A percentile compares a stretch with the other conserved stretches of the same genome.
phyloP scores from a whole-genome alignment of 208 protist genomes.

The Trypanosomatidae sp. region DNA sequence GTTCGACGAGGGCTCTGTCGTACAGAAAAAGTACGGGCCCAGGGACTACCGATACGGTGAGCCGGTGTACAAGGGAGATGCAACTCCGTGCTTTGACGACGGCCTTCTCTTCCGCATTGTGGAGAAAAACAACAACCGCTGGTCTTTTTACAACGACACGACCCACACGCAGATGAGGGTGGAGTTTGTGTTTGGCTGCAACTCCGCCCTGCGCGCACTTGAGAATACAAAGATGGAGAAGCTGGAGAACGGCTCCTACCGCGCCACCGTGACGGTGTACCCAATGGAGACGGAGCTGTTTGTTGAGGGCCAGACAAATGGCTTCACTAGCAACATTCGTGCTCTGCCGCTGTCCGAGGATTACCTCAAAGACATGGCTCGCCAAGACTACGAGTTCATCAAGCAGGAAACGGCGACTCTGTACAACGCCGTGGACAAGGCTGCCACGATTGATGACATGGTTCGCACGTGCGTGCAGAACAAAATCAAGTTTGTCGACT shows the following conservation, averaged over 20 bases:
- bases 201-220: slow-evolving; percentile 58
- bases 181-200: slow-evolving; percentile 65
- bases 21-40: slow-evolving; percentile 33
- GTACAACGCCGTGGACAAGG: slow-evolving; percentile 43
- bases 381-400: slow-evolving; percentile 52
- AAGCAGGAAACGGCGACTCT: slow-evolving; percentile 51
- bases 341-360: slow-evolving; percentile 58
- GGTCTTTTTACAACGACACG: slow-evolving; percentile 90
- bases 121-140: slow-evolving; percentile 55
- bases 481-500: slow-evolving; percentile 77
- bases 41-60: slow-evolving; percentile 32
- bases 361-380: slow-evolving; percentile 65
- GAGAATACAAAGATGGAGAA: slow-evolving; percentile 58
- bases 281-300: slow-evolving; percentile 80
- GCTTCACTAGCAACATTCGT: slow-evolving; percentile 70
- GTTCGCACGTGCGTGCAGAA: slow-evolving; percentile 55
- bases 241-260: slow-evolving; percentile 42
- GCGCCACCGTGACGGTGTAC: slow-evolving; percentile 65
- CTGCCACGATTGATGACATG: slow-evolving; percentile 52
- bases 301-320: slow-evolving; percentile 52
- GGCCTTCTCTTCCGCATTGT: slow-evolving; percentile 79
- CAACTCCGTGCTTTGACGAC: slow-evolving; percentile 63
- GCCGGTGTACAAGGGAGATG: slow-evolving; percentile 52
- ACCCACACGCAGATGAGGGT: slow-evolving; percentile 73
- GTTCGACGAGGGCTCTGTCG: slow-evolving; percentile 76